phyloP scores from a whole-genome alignment of 176 grass and related monocot species.

The Metroxylon sagu region DNA sequence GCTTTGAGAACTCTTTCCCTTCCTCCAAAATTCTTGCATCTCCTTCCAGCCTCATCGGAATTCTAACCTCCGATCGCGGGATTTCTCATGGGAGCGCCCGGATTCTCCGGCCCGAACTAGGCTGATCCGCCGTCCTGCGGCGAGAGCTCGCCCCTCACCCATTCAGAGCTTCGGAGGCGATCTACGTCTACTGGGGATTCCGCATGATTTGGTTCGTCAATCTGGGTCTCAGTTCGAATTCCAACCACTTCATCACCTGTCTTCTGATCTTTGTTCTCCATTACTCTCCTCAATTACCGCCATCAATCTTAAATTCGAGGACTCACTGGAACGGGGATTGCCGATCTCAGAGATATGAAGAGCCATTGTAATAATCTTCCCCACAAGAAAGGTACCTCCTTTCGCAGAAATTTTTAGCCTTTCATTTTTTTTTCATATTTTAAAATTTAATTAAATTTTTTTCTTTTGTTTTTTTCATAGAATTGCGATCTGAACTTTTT shows the following conservation, averaged over 20 bases:
- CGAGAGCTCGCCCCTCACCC: not conserved
- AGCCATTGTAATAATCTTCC: constrained; percentile 43
- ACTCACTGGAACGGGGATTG: constrained; percentile 30
- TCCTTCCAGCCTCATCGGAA: not conserved
- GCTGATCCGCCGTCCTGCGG: not conserved
- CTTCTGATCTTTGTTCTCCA: constrained; percentile 90
- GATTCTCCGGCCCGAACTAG: not conserved
- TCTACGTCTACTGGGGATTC: constrained; percentile 14
- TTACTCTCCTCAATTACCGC: constrained; percentile 76
- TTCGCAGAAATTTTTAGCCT: too few relatives aligned
- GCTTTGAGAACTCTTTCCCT: not conserved
- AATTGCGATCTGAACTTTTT: too few relatives aligned
- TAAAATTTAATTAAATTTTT: too few relatives aligned
- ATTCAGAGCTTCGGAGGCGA: not conserved
- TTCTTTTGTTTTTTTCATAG: too few relatives aligned
- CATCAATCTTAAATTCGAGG: constrained; percentile 37
- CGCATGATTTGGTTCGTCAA: constrained; percentile 99
- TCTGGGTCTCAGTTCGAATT: constrained; percentile 90
- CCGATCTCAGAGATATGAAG: constrained; percentile 47
- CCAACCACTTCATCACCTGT: constrained; percentile 91
- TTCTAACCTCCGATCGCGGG: not conserved
- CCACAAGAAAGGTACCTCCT: too few relatives aligned
- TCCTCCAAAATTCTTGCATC: not conserved
- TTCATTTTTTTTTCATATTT: too few relatives aligned
- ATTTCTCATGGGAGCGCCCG: constrained; percentile 12